These are phyloP conservation scores for Nakazawaea anatomiae DNA, from an alignment of 805 yeast genomes.

Conservation along the genomic window DNA sequence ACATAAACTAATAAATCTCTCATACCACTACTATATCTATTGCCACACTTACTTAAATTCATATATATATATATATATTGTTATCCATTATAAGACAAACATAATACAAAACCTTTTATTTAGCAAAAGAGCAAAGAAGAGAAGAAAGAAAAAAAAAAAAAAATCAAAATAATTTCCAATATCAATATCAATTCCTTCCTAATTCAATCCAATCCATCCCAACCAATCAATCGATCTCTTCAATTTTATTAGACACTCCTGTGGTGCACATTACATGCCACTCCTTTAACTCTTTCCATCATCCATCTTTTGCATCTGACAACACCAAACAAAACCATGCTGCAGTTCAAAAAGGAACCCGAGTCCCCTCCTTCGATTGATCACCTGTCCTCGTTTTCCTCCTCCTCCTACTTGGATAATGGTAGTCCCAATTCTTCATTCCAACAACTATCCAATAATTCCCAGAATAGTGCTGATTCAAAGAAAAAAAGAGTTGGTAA, in stretches of 20 bases:
- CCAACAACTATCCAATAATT: background rate
- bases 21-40: too few species aligned
- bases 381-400: too few species aligned
- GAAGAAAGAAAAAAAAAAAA: too few species aligned
- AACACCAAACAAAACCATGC: background rate
- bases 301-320: too few species aligned
- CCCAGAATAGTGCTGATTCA: background rate
- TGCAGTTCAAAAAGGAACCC: conserved; percentile 2
- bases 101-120: too few species aligned
- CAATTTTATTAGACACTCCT: too few species aligned
- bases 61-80: background rate
- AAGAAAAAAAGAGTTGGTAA: conserved; percentile 53
- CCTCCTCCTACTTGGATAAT: background rate
- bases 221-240: too few species aligned
- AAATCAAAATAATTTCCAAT: background rate
- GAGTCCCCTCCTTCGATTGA: conserved; percentile 1
- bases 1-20: too few species aligned
- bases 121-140: background rate
- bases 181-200: too few species aligned
- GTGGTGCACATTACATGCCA: too few species aligned
- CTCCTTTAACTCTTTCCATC: too few species aligned
- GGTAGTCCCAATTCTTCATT: background rate
- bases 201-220: too few species aligned
- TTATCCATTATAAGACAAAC: background rate
- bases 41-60: background rate